Base-by-base conservation (phyloP, 257 asterid genomes). In the Petrea volubilis region DNA sequence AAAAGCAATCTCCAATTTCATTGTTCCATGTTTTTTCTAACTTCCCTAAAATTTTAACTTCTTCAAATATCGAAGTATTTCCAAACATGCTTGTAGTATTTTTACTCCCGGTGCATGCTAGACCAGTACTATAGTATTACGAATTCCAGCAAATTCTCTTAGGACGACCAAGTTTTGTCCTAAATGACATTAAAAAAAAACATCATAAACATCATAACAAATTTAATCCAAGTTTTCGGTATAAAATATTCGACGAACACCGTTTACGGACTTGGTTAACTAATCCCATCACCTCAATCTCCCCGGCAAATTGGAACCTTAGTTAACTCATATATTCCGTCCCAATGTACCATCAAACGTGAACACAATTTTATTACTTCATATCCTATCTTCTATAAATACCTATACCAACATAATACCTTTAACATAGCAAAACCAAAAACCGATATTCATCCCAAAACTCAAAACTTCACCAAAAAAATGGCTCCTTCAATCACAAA, bases 281-380 rank as follows among this genome's bases (percentile, higher is more conserved):
- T 4, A 43, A 44, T 70, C 52, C 60, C 10, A 62, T 60, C 78
- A 31, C 28, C 66, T 60, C 31, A 38, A 60, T 60, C 74, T 67
- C 56, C 71, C 73, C 78, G 81, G 75, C 71, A 77, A 66, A 67
- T 64, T 31, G 61, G 14, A 29, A 49, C 33, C 12, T 29, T 65
- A 38, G 25, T 31, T 59, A n/a, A 68, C 27, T 23, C 43, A n/a
- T 18, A 40, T 40, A 7, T 1, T 67, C 33, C 15, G 60, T 60
- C 24, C 27, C 12, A 33, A 67, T 51, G 18, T 17, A 50, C 9
- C 14, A 20, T 20, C 60, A 17, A 25, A 29, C 27, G 51, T 46
- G 28, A 8, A 8, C 5, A 33, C 14, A 8, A 40, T 40, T 6
- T 8, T 12, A 2, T 13, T 40, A 40, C 47, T 40, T 59, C 11